Conservation (phyloP, 2,329 filamentous ascomycete species). For the Stagonosporopsis rhizophila region DNA sequence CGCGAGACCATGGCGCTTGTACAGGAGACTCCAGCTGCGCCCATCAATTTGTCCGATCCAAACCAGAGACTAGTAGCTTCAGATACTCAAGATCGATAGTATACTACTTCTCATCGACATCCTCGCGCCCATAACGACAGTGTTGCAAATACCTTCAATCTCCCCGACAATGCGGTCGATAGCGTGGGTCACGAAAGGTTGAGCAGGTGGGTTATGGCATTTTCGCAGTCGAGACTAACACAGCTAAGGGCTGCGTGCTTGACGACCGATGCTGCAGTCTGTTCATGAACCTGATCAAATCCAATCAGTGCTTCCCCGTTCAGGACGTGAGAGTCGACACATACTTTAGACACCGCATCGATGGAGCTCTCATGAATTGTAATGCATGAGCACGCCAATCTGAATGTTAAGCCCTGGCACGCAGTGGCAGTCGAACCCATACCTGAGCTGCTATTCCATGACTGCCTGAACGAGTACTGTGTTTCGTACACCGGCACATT, state of each 20-base stretch:
- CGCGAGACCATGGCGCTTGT: background rate
- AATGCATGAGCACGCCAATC: no score
- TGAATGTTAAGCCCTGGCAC: no score
- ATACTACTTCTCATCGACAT: background rate
- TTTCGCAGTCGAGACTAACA: conserved; percentile 96
- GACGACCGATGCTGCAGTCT: conserved; percentile 94
- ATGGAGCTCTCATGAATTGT: no score
- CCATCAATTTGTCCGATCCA: background rate
- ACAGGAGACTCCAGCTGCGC: background rate
- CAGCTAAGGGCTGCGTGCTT: conserved; percentile 98
- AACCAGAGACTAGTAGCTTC: background rate
- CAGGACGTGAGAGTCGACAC: conserved; percentile 47
- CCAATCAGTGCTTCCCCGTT: conserved; percentile 97
- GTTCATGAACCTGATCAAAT: conserved; percentile 75
- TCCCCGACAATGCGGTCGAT: conserved; percentile 98
- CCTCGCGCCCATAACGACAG: conserved; percentile 63
- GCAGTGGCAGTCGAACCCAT: no score
- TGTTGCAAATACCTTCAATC: conserved; percentile 93
- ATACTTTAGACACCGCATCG: no score
- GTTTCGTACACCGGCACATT: no score
- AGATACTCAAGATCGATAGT: background rate
- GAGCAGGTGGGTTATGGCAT: conserved; percentile 96
- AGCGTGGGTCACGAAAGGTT: conserved; percentile 98
- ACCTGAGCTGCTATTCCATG: no score
- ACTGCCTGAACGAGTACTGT: no score